A percentile compares a stretch with the other conserved stretches of the same genome.
These are phyloP conservation scores for Verbascum thapsus DNA, from an alignment of 257 asterid genomes.

Conservation along the genomic window DNA sequence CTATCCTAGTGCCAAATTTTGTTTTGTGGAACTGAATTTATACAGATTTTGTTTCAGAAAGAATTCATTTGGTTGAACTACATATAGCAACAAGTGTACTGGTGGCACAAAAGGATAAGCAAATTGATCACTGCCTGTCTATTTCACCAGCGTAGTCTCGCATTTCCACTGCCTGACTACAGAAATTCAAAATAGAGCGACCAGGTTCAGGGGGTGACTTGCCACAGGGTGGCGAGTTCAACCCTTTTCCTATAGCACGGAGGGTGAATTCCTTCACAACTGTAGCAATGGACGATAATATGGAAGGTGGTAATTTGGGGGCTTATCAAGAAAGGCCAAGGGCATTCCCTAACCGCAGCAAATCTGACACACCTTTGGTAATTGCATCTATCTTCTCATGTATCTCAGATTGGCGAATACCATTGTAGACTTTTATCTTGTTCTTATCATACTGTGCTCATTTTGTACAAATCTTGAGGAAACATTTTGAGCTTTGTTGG, in stretches of 20 bases:
- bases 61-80: not conserved
- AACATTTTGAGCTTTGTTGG: not conserved
- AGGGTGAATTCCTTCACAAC: conserved; percentile 84
- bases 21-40: conserved; percentile 20
- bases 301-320: conserved; percentile 86
- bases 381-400: conserved; percentile 33
- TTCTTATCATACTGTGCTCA: not conserved
- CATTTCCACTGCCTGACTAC: conserved; percentile 15
- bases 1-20: not conserved
- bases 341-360: conserved; percentile 78
- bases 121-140: conserved; percentile 5
- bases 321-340: conserved; percentile 76
- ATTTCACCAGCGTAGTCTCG: conserved; percentile 21
- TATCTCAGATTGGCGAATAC: not conserved
- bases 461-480: not conserved
- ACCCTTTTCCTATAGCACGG: conserved; percentile 64
- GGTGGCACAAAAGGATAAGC: conserved; percentile 14
- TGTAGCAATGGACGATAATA: conserved; percentile 80
- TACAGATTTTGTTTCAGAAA: conserved; percentile 24
- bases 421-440: conserved; percentile 10
- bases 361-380: conserved; percentile 85
- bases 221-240: conserved; percentile 72
- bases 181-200: conserved; percentile 63
- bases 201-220: conserved; percentile 91
- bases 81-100: conserved; percentile 11